phyloP scores from a whole-genome alignment of 257 asterid genomes.

The Cruciata laevipes region DNA sequence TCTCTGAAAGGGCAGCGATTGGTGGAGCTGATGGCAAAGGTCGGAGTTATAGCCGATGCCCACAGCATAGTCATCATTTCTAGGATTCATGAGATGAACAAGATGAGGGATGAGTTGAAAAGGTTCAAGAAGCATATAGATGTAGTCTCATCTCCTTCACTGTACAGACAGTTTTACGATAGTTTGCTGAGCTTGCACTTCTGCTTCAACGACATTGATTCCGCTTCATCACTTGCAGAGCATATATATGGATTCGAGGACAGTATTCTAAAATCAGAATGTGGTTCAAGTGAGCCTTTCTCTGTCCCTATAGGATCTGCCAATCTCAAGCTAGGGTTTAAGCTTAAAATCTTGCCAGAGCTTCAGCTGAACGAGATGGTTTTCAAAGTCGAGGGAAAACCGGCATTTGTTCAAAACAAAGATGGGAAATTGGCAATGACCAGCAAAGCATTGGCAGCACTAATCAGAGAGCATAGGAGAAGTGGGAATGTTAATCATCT shows the following conservation, averaged over 20 bases:
- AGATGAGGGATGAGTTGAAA: conserved; percentile 63
- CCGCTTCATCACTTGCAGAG: conserved; percentile 56
- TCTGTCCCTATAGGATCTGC: conserved; percentile 59
- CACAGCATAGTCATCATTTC: conserved; percentile 58
- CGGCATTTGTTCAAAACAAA: conserved; percentile 33
- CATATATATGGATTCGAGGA: conserved; percentile 31
- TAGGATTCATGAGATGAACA: conserved; percentile 61
- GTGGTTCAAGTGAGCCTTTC: conserved; percentile 23
- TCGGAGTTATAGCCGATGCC: conserved; percentile 62
- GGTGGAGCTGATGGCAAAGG: conserved; percentile 68
- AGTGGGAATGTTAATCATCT: conserved; percentile 47
- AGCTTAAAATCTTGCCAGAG: conserved; percentile 45
- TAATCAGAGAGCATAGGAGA: conserved; percentile 45
- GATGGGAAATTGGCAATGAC: conserved; percentile 52
- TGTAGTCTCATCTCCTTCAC: conserved; percentile 31
- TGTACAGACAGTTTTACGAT: conserved; percentile 64
- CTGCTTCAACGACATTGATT: conserved; percentile 60
- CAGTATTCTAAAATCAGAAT: conserved; percentile 10
- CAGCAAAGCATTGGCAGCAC: conserved; percentile 61
- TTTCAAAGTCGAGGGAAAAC: conserved; percentile 32
- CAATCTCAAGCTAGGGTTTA: conserved; percentile 53
- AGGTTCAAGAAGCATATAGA: conserved; percentile 51
- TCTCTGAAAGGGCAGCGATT: conserved; percentile 56
- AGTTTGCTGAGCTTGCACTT: conserved; percentile 62
- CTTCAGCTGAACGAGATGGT: conserved; percentile 45